Conservation (phyloP, 768 basidiomycete genomes). For the Mycena haematopus region DNA sequence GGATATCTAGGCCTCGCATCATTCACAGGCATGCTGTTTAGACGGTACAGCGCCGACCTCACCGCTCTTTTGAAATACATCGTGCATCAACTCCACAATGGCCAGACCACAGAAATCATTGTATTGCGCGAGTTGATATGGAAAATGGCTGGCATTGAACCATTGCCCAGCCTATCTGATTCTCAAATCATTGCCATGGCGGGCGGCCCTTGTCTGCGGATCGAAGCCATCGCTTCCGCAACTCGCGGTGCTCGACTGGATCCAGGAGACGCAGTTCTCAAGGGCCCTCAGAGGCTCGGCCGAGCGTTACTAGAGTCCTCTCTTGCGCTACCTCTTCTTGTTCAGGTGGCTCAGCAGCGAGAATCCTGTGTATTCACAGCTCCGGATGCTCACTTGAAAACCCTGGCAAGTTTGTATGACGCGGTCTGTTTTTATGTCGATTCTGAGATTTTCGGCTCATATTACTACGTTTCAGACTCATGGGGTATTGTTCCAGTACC, state of each 20-base stretch:
- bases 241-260: slow-evolving; percentile 79
- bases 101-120: slow-evolving; percentile 85
- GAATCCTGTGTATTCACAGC: slow-evolving; percentile 83
- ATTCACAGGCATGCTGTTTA: slow-evolving; percentile 92
- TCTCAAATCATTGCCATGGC: slow-evolving; percentile 90
- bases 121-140: slow-evolving; percentile 92
- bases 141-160: slow-evolving; percentile 95
- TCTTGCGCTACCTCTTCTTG: slow-evolving; percentile 86
- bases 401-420: slow-evolving; percentile 87
- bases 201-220: slow-evolving; percentile 85
- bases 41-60: slow-evolving; percentile 84
- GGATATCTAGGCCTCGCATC: slow-evolving; percentile 76
- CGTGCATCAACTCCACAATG: slow-evolving; percentile 86
- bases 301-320: slow-evolving; percentile 69
- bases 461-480: slow-evolving; percentile 67
- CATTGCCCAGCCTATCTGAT: slow-evolving; percentile 87
- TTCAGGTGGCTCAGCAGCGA: slow-evolving; percentile 91
- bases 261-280: slow-evolving; percentile 65
- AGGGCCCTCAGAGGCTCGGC: slow-evolving; percentile 72
- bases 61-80: slow-evolving; percentile 88
- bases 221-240: slow-evolving; percentile 84
- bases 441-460: slow-evolving; percentile 26
- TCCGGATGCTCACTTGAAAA: slow-evolving; percentile 81
- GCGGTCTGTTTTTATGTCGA: slow-evolving; percentile 60
- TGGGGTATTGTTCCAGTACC: slow-evolving; percentile 89